Base-by-base conservation (phyloP, 2,329 filamentous ascomycete genomes). In the Microsporum audouinii region DNA sequence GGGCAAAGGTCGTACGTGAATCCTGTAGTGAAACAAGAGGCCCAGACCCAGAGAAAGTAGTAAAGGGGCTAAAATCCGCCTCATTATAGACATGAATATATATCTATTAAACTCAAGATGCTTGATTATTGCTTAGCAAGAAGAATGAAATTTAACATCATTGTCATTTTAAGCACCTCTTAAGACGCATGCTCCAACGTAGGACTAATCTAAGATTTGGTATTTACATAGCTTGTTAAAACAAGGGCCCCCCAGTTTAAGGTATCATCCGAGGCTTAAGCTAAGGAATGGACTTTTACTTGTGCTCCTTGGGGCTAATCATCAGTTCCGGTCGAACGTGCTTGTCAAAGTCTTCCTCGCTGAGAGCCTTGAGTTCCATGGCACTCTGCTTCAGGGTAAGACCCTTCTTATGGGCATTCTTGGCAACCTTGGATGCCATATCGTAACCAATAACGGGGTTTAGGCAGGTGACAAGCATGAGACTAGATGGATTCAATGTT, bases 391-490 rank as follows among this genome's bases (percentile, higher is more conserved):
- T 96, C 62, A 99, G 83, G 29, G 91, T 96, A 58, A 92, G 78
- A 38, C 91, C 91, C 84, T 97, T 97, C 84, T 96, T 96, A 81
- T 99, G 94, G 14, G 94, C 94, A 72, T 99, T 95, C 86, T 96
- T 96, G 71, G 91, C 91, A 29, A 96, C 91, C 81, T 95, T 95
- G 77, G 87, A 91, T 59, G 91, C 91, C 89, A 95, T 95, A 74
- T 96, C 91, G 77, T 96, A 96, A 63, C 91, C 92, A 72, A 97
- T 96, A 76, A 95, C 89, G 68, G 91, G 91, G 82, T 96, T 96
- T 65, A 97, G 82, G 82, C 92, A 96, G 66, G 94, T 99, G 39
- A 97, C 94, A 67, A 97, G 84, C 94, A 99, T 99, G 70, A 99
- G 83, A 72, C 90, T 95, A 67, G 51, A 38, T 58, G 38, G 51